Evolutionary conservation across 192 early-diverging fungal species (phyloP).

Genomic region (Linderina pennispora): DNA sequence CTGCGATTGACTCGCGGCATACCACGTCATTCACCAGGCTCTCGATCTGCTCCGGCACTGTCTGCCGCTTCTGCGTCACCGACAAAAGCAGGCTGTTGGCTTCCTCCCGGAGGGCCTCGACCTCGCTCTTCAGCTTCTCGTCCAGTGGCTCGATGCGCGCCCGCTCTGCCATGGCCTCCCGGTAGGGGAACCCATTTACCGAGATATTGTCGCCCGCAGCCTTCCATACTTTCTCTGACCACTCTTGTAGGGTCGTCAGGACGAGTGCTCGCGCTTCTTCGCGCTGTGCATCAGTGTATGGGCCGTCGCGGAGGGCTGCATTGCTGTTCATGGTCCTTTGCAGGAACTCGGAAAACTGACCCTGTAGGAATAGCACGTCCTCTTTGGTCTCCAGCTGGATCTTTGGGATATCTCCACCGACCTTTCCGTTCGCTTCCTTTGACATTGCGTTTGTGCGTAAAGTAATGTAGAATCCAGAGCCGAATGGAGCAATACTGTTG

Average conservation of each 20-base stretch:
- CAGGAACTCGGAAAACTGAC: conserved; percentile 24
- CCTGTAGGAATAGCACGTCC: conserved; percentile 35
- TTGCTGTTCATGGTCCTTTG: conserved; percentile 14
- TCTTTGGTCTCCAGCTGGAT: conserved; percentile 46
- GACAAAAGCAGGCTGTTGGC: conserved; percentile 27
- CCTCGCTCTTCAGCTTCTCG: conserved; percentile 29
- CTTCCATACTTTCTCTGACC: conserved; percentile 28
- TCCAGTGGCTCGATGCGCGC: conserved; percentile 29
- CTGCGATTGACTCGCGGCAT: conserved; percentile 30
- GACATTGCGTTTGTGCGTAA: no score
- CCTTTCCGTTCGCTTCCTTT: not conserved
- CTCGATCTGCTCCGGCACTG: conserved; percentile 39
- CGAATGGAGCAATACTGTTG: no score
- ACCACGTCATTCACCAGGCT: conserved; percentile 21
- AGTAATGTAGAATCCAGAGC: no score
- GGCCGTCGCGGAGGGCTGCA: conserved; percentile 23
- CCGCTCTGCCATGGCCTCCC: conserved; percentile 34
- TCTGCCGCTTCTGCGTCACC: conserved; percentile 22
- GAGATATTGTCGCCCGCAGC: conserved; percentile 33
- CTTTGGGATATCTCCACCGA: conserved; percentile 29
- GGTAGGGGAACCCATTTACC: conserved; percentile 36
- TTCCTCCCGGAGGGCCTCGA: conserved; percentile 28
- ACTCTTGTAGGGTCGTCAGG: conserved; percentile 8
- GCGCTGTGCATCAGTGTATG: conserved; percentile 22
- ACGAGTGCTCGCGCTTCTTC: conserved; percentile 19